A percentile compares a stretch with the other conserved stretches of the same genome.
These are phyloP conservation scores for Chlorella sp. DNA, from an alignment of 139 green algal genomes.

Conservation along the genomic window DNA sequence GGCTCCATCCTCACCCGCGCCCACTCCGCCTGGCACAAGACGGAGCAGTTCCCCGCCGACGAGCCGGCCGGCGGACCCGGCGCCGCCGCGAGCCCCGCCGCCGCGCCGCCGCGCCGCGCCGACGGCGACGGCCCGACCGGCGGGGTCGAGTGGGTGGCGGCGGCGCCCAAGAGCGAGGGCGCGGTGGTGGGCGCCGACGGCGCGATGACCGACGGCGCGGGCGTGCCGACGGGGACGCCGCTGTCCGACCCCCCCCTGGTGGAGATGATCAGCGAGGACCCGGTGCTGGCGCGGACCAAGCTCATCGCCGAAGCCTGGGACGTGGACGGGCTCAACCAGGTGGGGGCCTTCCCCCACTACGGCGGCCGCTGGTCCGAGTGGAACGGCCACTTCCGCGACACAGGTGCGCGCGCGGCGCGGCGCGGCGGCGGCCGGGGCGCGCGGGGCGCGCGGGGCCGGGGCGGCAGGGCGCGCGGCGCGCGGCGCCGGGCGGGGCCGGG, in stretches of 20 bases:
- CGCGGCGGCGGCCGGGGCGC: too few relatives aligned
- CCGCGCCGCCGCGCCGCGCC: not conserved
- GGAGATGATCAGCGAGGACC: slow-evolving; percentile 89
- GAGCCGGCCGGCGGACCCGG: not conserved
- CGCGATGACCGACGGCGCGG: slow-evolving; percentile 74
- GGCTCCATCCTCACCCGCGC: slow-evolving; percentile 94
- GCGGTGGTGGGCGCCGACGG: slow-evolving; percentile 18
- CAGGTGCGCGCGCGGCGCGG: too few relatives aligned
- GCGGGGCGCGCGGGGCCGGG: too few relatives aligned
- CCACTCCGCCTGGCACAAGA: slow-evolving; percentile 75
- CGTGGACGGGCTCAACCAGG: slow-evolving; percentile 97
- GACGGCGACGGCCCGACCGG: slow-evolving; percentile 8
- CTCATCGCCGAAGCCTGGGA: slow-evolving; percentile 99
- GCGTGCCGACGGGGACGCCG: slow-evolving; percentile 87
- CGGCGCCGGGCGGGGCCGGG: too few relatives aligned
- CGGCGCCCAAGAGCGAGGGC: slow-evolving; percentile 9
- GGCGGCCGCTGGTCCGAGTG: slow-evolving; percentile 96
- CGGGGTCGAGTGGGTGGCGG: slow-evolving; percentile 1
- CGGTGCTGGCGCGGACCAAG: slow-evolving; percentile 87
- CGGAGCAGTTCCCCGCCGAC: slow-evolving; percentile 16
- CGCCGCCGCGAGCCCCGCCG: not conserved
- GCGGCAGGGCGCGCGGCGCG: too few relatives aligned
- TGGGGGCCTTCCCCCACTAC: slow-evolving; percentile 96
- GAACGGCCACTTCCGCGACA: slow-evolving; percentile 97
- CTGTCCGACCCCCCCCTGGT: slow-evolving; percentile 91